phyloP scores from a whole-genome alignment of 1,284 basidiomycete species.

The Ustilago bromivora region DNA sequence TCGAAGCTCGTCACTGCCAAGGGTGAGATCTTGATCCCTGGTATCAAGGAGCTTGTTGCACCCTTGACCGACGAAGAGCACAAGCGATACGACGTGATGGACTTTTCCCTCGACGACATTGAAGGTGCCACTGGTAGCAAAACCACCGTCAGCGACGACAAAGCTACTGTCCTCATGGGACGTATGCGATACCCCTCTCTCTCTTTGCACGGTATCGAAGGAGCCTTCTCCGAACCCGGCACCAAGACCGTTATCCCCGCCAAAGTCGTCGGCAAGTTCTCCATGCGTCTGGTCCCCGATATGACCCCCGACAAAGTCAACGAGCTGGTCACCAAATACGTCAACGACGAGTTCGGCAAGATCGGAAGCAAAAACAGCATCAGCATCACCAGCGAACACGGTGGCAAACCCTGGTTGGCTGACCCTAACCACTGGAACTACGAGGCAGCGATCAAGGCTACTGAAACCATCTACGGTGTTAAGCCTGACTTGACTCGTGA shows the following conservation, averaged over 20 bases:
- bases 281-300: conserved; percentile 79
- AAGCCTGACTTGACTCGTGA: conserved; percentile 90
- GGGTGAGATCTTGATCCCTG: conserved; percentile 90
- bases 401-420: conserved; percentile 68
- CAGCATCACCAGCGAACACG: conserved; percentile 57
- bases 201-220: conserved; percentile 95
- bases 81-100: conserved; percentile 71
- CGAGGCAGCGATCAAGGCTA: conserved; percentile 87
- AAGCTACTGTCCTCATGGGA: conserved; percentile 87
- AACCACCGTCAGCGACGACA: conserved; percentile 83
- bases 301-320: conserved; percentile 75
- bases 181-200: conserved; percentile 81
- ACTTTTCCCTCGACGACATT: conserved; percentile 76
- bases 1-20: conserved; percentile 83
- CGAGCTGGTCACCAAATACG: conserved; percentile 62
- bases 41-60: conserved; percentile 88
- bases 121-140: conserved; percentile 82
- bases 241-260: conserved; percentile 95
- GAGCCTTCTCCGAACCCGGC: conserved; percentile 81
- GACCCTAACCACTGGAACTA: conserved; percentile 86
- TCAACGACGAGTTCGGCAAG: conserved; percentile 65
- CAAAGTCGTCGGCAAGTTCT: conserved; percentile 78
- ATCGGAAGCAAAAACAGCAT: conserved; percentile 68
- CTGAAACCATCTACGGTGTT: conserved; percentile 82
- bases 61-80: conserved; percentile 83